phyloP scores from a whole-genome alignment of 2,329 filamentous ascomycete species.

The Rhexocercosporidium sp. region DNA sequence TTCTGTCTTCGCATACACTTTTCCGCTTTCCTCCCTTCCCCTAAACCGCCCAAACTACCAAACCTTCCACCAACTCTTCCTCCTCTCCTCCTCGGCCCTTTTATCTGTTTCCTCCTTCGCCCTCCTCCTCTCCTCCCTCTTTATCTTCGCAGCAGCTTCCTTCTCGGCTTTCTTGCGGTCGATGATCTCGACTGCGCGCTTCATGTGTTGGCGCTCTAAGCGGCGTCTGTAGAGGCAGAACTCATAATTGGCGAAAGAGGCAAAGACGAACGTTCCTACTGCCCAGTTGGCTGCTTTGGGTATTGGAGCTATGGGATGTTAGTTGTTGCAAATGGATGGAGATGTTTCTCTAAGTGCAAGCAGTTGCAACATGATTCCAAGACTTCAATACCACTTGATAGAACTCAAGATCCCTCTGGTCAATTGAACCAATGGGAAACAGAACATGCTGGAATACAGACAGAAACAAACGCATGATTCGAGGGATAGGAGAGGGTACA shows the following conservation, averaged over 20 bases:
- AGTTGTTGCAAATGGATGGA: no score
- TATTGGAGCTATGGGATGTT: slow-evolving; percentile 56
- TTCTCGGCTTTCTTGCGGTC: slow-evolving; percentile 73
- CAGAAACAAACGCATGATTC: no score
- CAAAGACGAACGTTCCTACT: slow-evolving; percentile 74
- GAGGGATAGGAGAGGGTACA: no score
- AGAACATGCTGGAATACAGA: no score
- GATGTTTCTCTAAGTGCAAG: no score
- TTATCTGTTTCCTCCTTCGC: slow-evolving; percentile 50
- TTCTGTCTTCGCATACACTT: background rate
- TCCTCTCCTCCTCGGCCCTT: slow-evolving; percentile 35
- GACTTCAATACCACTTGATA: no score
- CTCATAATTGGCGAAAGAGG: slow-evolving; percentile 77
- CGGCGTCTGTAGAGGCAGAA: slow-evolving; percentile 78
- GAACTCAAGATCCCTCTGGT: no score
- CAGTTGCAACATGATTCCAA: no score
- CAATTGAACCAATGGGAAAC: background rate
- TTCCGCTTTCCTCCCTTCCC: background rate
- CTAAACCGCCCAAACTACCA: slow-evolving; percentile 34
- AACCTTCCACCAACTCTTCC: slow-evolving; percentile 39
- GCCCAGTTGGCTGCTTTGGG: slow-evolving; percentile 82
- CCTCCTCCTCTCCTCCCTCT: slow-evolving; percentile 48
- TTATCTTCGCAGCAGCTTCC: slow-evolving; percentile 51
- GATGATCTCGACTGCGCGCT: slow-evolving; percentile 82
- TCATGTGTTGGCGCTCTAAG: slow-evolving; percentile 82